These are phyloP conservation scores for Penicillium herquei DNA, from an alignment of 495 filamentous ascomycete genomes.

Conservation along the genomic window DNA sequence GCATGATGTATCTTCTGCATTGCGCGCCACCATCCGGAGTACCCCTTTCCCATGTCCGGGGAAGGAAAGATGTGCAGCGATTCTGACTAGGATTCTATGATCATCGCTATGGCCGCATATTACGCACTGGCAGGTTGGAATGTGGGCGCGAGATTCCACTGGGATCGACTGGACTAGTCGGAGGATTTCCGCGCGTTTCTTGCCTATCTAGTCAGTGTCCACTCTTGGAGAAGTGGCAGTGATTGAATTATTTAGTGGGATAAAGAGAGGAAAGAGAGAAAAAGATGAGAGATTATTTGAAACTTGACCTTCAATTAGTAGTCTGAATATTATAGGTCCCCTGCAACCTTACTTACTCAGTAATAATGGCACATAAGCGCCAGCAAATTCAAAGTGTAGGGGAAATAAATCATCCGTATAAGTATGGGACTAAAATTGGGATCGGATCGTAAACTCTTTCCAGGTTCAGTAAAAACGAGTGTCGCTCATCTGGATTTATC, in stretches of 20 bases:
- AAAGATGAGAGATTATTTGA: no score
- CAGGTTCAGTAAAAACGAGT: slow-evolving; percentile 24
- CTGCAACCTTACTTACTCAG: no score
- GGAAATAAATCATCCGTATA: no score
- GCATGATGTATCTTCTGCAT: no score
- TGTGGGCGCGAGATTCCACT: slow-evolving; percentile 13
- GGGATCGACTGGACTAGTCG: slow-evolving; percentile 10
- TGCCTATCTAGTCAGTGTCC: neutral
- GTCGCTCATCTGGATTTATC: slow-evolving; percentile 28
- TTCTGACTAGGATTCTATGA: neutral
- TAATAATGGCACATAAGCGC: neutral
- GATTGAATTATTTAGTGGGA: no score
- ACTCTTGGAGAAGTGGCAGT: no score
- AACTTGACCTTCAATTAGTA: no score
- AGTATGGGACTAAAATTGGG: slow-evolving; percentile 24
- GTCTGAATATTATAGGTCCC: no score
- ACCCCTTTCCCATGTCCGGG: neutral
- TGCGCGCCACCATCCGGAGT: no score
- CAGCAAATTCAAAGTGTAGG: neutral
- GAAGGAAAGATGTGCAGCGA: neutral
- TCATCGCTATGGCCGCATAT: slow-evolving; percentile 9
- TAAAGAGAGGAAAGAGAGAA: no score
- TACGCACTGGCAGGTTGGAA: slow-evolving; percentile 14
- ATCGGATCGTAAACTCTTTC: slow-evolving; percentile 37
- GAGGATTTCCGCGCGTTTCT: slow-evolving; percentile 13